Evolutionary conservation across 495 filamentous ascomycete genomes (phyloP).

Genomic region (Penicillium robsamsonii): DNA sequence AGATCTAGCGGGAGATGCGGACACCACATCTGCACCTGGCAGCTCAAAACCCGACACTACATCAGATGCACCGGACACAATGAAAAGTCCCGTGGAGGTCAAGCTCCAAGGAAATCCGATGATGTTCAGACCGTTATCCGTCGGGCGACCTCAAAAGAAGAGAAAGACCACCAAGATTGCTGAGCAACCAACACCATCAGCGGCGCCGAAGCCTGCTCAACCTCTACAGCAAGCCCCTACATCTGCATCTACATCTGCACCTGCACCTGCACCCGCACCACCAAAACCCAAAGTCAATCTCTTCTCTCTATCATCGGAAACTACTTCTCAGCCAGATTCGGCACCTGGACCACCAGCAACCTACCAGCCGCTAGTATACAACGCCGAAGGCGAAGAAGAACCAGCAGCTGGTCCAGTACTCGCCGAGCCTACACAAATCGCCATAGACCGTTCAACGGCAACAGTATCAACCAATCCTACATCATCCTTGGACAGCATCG

Average conservation of each 20-base stretch:
- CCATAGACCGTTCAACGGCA: slow-evolving; percentile 16
- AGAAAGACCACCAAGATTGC: slow-evolving; percentile 47
- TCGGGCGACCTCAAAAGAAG: slow-evolving; percentile 66
- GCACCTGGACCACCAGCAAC: slow-evolving; percentile 16
- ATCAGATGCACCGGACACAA: slow-evolving; percentile 16
- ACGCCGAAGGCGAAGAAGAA: slow-evolving; percentile 26
- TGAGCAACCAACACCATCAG: slow-evolving; percentile 14
- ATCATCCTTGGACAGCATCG: slow-evolving; percentile 56
- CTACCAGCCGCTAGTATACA: slow-evolving; percentile 55
- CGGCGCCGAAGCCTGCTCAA: slow-evolving; percentile 12
- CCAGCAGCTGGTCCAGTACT: slow-evolving; percentile 24
- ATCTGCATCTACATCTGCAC: background rate
- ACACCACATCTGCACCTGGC: slow-evolving; percentile 21
- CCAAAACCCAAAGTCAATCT: slow-evolving; percentile 58
- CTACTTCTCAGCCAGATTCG: slow-evolving; percentile 7
- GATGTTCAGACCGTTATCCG: slow-evolving; percentile 87
- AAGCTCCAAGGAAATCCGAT: slow-evolving; percentile 73
- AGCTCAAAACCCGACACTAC: slow-evolving; percentile 12
- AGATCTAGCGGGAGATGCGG: slow-evolving; percentile 10
- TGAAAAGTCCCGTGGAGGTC: slow-evolving; percentile 48
- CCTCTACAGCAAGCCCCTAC: slow-evolving; percentile 10
- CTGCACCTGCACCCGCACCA: slow-evolving; percentile 22
- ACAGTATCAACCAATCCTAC: slow-evolving; percentile 19
- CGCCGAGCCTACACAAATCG: slow-evolving; percentile 16
- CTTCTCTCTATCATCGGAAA: slow-evolving; percentile 52